Conservation (phyloP, 768 basidiomycete species). For the Boletus subcaerulescens region DNA sequence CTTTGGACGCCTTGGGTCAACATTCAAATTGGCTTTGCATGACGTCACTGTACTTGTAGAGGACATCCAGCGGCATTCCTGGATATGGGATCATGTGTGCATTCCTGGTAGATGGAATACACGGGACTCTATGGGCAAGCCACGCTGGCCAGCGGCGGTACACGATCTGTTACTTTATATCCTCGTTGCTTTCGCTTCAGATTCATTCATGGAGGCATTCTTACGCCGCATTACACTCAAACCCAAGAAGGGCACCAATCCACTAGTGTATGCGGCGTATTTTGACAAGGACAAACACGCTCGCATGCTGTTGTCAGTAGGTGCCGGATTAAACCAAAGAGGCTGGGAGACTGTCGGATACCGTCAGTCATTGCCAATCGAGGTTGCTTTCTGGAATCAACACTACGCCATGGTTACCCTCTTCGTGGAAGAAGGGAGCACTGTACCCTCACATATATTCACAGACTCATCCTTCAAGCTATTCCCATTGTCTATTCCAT, state of each 20-base stretch:
- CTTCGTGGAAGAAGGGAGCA: background rate
- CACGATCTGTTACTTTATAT: constrained; percentile 1
- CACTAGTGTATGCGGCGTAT: constrained; percentile 2
- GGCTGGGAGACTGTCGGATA: background rate
- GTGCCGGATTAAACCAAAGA: background rate
- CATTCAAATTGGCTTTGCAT: background rate
- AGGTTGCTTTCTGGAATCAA: background rate
- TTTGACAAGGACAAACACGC: constrained; percentile 1
- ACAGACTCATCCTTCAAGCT: background rate
- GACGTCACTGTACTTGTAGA: background rate
- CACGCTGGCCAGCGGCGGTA: background rate
- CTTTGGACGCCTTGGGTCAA: background rate
- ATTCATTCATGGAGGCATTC: background rate
- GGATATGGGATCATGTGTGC: background rate
- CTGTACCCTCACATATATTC: background rate
- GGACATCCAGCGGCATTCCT: background rate
- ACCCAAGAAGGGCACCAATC: constrained; percentile 3
- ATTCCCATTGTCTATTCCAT: background rate
- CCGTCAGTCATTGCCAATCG: background rate
- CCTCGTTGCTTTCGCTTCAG: background rate
- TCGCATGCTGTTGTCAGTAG: background rate
- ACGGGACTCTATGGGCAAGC: background rate
- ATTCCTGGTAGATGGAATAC: background rate
- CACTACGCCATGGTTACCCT: background rate
- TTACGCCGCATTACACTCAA: background rate